These are phyloP conservation scores for Colletotrichum gloeosporioides DNA, from an alignment of 2,329 filamentous ascomycete species.

Conservation along the genomic window DNA sequence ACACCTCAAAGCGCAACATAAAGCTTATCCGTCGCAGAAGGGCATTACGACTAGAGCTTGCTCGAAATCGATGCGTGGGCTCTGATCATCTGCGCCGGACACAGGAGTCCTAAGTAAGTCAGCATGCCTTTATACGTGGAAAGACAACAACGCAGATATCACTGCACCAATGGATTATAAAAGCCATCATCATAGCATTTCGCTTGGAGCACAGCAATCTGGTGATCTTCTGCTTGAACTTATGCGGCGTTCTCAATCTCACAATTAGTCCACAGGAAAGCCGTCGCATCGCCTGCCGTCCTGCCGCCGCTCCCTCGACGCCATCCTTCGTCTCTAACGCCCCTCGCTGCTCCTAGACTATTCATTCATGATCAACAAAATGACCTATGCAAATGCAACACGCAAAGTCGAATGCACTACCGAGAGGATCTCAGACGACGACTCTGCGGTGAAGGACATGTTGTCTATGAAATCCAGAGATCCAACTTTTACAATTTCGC, in stretches of 20 bases:
- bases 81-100: accelerated
- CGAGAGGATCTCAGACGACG: neutral
- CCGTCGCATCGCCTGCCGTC: neutral
- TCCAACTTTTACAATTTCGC: too few species aligned
- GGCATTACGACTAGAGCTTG: too few species aligned
- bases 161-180: neutral
- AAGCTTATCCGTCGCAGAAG: neutral
- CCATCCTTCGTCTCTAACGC: accelerated
- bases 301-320: neutral
- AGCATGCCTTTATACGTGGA: accelerated
- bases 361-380: neutral
- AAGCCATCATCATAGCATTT: neutral
- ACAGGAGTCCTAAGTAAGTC: neutral
- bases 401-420: neutral
- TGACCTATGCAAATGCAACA: accelerated
- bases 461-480: too few species aligned
- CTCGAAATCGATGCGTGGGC: accelerated
- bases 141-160: neutral
- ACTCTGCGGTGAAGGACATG: accelerated
- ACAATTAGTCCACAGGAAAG: neutral
- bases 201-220: neutral
- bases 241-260: neutral
- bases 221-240: neutral
- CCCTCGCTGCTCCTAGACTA: neutral
- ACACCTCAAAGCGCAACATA: neutral